Percentiles rank a stretch among this genome's conserved stretches.
Conservation (phyloP, 164 flowering plant species). For the Macadamia integrifolia region DNA sequence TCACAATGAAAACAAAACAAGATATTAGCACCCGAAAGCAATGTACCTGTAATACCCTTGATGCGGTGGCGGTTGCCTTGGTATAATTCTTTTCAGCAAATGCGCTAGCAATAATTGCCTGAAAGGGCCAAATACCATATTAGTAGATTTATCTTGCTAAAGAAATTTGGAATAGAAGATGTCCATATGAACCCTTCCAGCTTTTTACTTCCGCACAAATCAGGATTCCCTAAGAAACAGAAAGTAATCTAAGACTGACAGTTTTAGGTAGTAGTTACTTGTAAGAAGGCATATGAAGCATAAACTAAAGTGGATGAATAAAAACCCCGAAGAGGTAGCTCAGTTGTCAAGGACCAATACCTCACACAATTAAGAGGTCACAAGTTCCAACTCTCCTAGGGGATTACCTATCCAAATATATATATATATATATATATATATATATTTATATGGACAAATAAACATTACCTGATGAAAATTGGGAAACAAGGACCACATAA, state of each 20-base stretch:
- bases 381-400: too few species aligned
- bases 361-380: too few species aligned
- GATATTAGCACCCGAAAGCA: background rate
- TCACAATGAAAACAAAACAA: background rate
- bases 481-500: background rate
- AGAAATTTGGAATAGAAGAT: background rate
- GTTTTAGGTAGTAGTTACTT: background rate
- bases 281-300: background rate
- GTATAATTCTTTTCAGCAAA: constrained; percentile 67
- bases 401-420: too few species aligned
- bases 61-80: constrained; percentile 54
- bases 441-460: background rate
- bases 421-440: too few species aligned
- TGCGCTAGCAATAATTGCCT: constrained; percentile 88
- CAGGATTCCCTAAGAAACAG: background rate
- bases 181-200: background rate
- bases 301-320: background rate
- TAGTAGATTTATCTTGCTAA: background rate
- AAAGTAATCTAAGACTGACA: background rate
- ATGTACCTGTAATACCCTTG: constrained; percentile 78
- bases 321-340: too few species aligned
- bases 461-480: background rate
- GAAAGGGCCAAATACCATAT: constrained; percentile 3
- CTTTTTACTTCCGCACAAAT: background rate
- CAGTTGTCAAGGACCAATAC: too few species aligned